These are phyloP conservation scores for Cajanus cajan DNA, from an alignment of 306 rosid genomes.

Conservation along the genomic window DNA sequence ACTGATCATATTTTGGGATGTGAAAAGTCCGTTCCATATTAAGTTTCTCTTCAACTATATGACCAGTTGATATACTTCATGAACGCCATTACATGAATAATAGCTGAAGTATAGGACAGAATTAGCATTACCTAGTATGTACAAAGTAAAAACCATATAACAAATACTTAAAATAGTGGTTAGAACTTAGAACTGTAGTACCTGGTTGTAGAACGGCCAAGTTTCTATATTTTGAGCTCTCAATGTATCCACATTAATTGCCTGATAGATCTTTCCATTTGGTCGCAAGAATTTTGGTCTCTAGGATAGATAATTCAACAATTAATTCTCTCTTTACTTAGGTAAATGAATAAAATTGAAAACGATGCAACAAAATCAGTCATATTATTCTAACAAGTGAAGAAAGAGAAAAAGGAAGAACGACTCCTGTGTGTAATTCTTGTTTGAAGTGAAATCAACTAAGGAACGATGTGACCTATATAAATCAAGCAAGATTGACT, in stretches of 20 bases:
- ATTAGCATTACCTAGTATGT: background rate
- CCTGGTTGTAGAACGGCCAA: conserved; percentile 94
- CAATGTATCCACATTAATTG: conserved; percentile 72
- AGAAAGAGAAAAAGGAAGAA: background rate
- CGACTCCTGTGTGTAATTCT: background rate
- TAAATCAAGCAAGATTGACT: background rate
- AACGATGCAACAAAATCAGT: background rate
- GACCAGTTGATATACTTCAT: background rate
- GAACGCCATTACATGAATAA: background rate
- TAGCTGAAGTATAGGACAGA: background rate
- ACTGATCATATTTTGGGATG: background rate
- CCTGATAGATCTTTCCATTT: conserved; percentile 70
- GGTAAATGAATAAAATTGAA: conserved; percentile 15
- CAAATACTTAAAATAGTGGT: background rate
- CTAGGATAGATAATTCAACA: conserved; percentile 33
- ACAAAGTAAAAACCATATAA: background rate
- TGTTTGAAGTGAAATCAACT: background rate
- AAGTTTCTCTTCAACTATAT: background rate
- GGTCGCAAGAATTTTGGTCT: conserved; percentile 78
- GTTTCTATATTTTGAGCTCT: conserved; percentile 90
- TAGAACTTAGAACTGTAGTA: conserved; percentile 16
- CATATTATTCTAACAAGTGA: background rate
- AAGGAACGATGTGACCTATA: background rate
- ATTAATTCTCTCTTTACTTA: conserved; percentile 5
- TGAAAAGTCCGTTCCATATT: background rate